A percentile compares a stretch with the other conserved stretches of the same genome.
Evolutionary conservation across 306 rosid genomes (phyloP).

Genomic region (Chamaecrista fasciculata): DNA sequence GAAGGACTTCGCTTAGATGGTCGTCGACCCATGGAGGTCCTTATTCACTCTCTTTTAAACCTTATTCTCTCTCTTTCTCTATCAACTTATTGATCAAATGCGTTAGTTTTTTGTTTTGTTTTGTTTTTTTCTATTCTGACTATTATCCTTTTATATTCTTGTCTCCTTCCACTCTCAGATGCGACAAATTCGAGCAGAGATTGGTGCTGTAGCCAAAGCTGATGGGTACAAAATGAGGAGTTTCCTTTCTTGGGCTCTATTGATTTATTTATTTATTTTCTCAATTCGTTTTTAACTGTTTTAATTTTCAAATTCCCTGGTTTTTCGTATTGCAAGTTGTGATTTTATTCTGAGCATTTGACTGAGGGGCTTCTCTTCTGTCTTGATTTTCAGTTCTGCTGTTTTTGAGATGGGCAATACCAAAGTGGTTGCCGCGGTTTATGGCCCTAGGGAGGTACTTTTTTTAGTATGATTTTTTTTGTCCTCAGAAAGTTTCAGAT

Average conservation of each 20-base stretch:
- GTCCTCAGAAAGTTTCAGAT: too few species aligned
- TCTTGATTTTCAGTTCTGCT: slow-evolving; percentile 58
- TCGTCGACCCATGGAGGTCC: slow-evolving; percentile 67
- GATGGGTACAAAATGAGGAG: slow-evolving; percentile 60
- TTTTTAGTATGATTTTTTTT: too few species aligned
- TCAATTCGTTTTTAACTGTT: not conserved
- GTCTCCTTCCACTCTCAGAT: slow-evolving; percentile 39
- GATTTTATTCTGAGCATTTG: slow-evolving; percentile 10
- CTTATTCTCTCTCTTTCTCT: not conserved
- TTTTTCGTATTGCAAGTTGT: not conserved
- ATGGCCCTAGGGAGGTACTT: slow-evolving; percentile 86
- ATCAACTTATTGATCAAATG: not conserved
- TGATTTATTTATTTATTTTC: not conserved
- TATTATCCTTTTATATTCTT: not conserved
- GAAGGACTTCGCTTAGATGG: slow-evolving; percentile 96
- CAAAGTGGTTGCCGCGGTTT: slow-evolving; percentile 88
- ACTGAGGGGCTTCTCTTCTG: not conserved
- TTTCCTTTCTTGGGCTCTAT: not conserved
- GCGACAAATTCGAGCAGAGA: slow-evolving; percentile 91
- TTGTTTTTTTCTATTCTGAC: not conserved
- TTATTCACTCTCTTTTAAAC: not conserved
- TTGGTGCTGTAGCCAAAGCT: slow-evolving; percentile 82
- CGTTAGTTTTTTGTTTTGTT: not conserved
- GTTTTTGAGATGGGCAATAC: slow-evolving; percentile 93
- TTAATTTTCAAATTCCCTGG: not conserved